A percentile compares a stretch with the other conserved stretches of the same genome.
These are phyloP conservation scores for Biscutella laevigata DNA, from an alignment of 441 rosid species.

Conservation along the genomic window DNA sequence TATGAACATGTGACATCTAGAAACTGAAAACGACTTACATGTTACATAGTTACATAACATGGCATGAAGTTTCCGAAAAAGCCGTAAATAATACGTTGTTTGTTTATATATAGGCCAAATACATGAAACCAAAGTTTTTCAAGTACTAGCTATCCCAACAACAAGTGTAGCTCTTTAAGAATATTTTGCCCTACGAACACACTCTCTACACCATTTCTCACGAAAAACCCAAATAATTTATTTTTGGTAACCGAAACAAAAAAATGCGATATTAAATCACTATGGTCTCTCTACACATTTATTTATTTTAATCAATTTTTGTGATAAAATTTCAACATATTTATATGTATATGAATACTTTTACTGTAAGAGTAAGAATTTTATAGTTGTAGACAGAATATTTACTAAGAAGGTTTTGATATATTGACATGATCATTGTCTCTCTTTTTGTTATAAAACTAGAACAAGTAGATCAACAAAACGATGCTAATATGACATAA, in stretches of 20 bases:
- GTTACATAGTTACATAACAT: background rate
- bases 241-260: too few species aligned
- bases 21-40: slow-evolving; percentile 22
- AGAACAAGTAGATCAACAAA: too few species aligned
- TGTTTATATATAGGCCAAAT: slow-evolving; percentile 23
- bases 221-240: background rate
- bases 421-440: too few species aligned
- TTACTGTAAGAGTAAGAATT: background rate
- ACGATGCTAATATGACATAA: background rate
- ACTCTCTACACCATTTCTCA: background rate
- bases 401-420: background rate
- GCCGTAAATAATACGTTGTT: slow-evolving; percentile 19
- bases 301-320: too few species aligned
- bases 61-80: background rate
- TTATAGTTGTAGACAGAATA: background rate
- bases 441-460: too few species aligned
- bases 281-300: too few species aligned
- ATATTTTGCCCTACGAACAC: too few species aligned
- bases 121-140: slow-evolving; percentile 19
- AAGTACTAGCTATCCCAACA: background rate
- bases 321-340: too few species aligned
- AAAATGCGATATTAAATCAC: too few species aligned
- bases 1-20: slow-evolving; percentile 9
- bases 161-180: slow-evolving; percentile 5
- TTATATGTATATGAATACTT: background rate